phyloP scores from a whole-genome alignment of 2,329 filamentous ascomycete genomes.

The Fusarium musae region DNA sequence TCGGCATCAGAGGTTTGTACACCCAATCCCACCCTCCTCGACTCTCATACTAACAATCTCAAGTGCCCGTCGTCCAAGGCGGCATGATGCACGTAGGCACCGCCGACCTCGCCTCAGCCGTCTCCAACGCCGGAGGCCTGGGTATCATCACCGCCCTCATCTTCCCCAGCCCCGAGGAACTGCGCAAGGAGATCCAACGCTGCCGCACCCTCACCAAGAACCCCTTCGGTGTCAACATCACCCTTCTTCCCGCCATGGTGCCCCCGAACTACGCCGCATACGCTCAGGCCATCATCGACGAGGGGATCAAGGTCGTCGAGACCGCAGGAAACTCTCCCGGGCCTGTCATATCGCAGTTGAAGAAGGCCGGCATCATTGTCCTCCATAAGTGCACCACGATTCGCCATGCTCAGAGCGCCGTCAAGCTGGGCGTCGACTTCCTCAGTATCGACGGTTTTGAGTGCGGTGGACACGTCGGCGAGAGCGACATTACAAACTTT shows the following conservation, averaged over 20 bases:
- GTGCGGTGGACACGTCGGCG: slow-evolving; percentile 90
- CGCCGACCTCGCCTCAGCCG: slow-evolving; percentile 79
- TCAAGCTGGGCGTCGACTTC: slow-evolving; percentile 97
- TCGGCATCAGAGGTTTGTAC: slow-evolving; percentile 63
- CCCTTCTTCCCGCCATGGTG: slow-evolving; percentile 87
- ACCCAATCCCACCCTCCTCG: not conserved
- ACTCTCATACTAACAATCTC: slow-evolving; percentile 1
- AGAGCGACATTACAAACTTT: slow-evolving; percentile 89
- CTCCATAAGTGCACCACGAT: slow-evolving; percentile 99
- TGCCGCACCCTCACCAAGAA: slow-evolving; percentile 82
- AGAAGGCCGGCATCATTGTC: slow-evolving; percentile 80
- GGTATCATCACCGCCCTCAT: slow-evolving; percentile 90
- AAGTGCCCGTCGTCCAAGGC: slow-evolving; percentile 85
- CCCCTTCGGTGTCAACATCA: slow-evolving; percentile 95
- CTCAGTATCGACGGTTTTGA: slow-evolving; percentile 97
- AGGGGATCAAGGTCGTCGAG: slow-evolving; percentile 91
- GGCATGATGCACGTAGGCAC: slow-evolving; percentile 91
- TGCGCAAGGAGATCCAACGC: slow-evolving; percentile 91
- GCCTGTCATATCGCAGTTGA: slow-evolving; percentile 89
- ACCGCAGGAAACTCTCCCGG: slow-evolving; percentile 90
- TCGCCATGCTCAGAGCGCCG: slow-evolving; percentile 87
- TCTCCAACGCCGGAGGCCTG: slow-evolving; percentile 84
- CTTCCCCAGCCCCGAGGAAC: slow-evolving; percentile 89
- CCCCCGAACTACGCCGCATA: slow-evolving; percentile 94
- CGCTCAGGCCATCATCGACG: slow-evolving; percentile 91